Conservation (phyloP, 345 rosid species). For the Pelargonium nanum region DNA sequence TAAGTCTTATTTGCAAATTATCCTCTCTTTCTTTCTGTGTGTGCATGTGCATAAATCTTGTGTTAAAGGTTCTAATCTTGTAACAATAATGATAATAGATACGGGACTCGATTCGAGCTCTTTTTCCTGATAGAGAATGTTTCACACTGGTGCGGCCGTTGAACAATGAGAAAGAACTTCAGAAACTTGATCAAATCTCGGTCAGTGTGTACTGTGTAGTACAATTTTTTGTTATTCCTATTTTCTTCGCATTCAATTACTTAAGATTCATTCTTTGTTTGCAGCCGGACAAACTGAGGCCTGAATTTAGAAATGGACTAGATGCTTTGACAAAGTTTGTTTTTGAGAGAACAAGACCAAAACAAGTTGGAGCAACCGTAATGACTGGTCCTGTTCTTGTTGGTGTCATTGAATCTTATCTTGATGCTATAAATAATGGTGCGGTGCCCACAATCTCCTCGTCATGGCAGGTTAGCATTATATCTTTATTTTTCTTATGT, state of each 20-base stretch:
- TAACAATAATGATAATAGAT: slow-evolving; percentile 32
- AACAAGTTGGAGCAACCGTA: slow-evolving; percentile 81
- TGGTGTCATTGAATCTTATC: slow-evolving; percentile 78
- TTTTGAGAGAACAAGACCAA: slow-evolving; percentile 95
- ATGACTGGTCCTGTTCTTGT: slow-evolving; percentile 92
- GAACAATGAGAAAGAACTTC: slow-evolving; percentile 81
- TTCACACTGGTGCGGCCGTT: slow-evolving; percentile 85
- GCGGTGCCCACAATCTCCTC: slow-evolving; percentile 96
- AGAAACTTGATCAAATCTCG: slow-evolving; percentile 70
- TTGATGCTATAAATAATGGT: slow-evolving; percentile 92
- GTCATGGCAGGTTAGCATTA: slow-evolving; percentile 83
- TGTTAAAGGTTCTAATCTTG: slow-evolving; percentile 3
- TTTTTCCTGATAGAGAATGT: slow-evolving; percentile 96
- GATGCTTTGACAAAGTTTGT: slow-evolving; percentile 92
- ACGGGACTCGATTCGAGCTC: slow-evolving; percentile 81
- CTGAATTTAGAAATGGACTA: slow-evolving; percentile 76
- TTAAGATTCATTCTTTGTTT: slow-evolving; percentile 6
- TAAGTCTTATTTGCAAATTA: background rate
- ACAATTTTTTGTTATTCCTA: background rate
- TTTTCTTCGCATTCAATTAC: background rate
- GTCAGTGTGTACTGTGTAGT: slow-evolving; percentile 35
- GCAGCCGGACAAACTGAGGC: slow-evolving; percentile 73
- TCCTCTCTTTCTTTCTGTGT: background rate
- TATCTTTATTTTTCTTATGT: background rate
- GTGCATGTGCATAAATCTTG: background rate